phyloP scores from a whole-genome alignment of 495 filamentous ascomycete species.

The Hypoxylon trugodes region DNA sequence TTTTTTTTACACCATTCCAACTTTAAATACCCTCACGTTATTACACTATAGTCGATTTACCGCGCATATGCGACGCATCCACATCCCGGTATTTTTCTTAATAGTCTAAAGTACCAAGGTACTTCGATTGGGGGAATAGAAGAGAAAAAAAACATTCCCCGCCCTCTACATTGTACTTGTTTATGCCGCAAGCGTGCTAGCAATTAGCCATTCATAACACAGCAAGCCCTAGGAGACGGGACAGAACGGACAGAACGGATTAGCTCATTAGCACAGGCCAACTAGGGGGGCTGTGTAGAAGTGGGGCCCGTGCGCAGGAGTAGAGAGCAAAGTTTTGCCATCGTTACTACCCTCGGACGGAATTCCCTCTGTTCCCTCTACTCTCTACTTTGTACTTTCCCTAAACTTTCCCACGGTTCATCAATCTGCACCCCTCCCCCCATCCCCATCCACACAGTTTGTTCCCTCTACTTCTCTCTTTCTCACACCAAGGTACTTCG shows the following conservation, averaged over 20 bases:
- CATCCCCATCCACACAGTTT: conserved; percentile 34
- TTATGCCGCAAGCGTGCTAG: conserved; percentile 9
- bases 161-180: no score
- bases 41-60: not conserved
- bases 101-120: no score
- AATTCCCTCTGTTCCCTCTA: conserved; percentile 31
- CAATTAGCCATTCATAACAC: no score
- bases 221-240: no score
- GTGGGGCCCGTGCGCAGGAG: conserved; percentile 19
- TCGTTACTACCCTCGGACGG: conserved; percentile 30
- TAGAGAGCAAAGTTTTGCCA: conserved; percentile 26
- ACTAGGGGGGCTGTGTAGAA: conserved; percentile 11
- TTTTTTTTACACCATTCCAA: not conserved
- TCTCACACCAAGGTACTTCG: conserved; percentile 31
- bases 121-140: no score
- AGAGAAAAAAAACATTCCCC: no score
- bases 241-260: no score
- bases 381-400: conserved; percentile 16
- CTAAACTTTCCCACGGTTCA: conserved; percentile 17
- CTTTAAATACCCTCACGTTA: conserved; percentile 8
- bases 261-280: conserved; percentile 25
- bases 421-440: conserved; percentile 30
- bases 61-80: conserved; percentile 7
- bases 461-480: conserved; percentile 39
- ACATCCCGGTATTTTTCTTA: no score